phyloP scores from a whole-genome alignment of 768 basidiomycete species.

The Brasilioporus rufonigricans region DNA sequence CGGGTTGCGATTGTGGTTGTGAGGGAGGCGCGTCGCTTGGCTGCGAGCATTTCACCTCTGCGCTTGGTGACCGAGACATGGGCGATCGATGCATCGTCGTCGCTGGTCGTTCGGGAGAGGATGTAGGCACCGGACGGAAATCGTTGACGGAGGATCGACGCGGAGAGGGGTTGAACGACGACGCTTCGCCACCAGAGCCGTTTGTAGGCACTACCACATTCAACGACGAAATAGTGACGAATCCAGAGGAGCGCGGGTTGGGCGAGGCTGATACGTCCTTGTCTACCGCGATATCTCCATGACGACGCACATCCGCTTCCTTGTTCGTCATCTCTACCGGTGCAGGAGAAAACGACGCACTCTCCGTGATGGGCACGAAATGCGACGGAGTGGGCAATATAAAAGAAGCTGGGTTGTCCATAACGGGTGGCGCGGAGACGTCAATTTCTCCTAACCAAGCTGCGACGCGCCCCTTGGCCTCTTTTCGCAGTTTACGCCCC shows the following conservation, averaged over 20 bases:
- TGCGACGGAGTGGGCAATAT: constrained; percentile 33
- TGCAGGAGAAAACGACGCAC: constrained; percentile 20
- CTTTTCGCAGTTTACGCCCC: constrained; percentile 36
- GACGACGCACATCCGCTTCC: constrained; percentile 1
- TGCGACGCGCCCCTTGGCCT: constrained; percentile 70
- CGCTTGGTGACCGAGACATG: constrained; percentile 14
- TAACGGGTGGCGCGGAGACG: constrained; percentile 46
- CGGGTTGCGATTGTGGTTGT: background rate
- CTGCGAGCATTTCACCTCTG: constrained; percentile 9
- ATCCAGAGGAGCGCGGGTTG: constrained; percentile 76
- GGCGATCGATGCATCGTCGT: background rate
- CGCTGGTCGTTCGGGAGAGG: no score
- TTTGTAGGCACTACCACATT: no score
- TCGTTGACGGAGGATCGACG: constrained; percentile 25
- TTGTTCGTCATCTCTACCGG: constrained; percentile 5
- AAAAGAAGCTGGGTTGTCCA: constrained; percentile 37
- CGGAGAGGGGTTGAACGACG: constrained; percentile 12
- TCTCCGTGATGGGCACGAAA: constrained; percentile 27
- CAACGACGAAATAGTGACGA: constrained; percentile 61
- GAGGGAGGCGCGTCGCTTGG: background rate
- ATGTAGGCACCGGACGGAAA: constrained; percentile 7
- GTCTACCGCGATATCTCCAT: constrained; percentile 5
- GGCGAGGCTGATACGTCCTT: constrained; percentile 40
- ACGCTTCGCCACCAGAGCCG: no score
- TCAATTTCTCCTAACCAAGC: constrained; percentile 75